These are phyloP conservation scores for Phytopythium cucurbitacearum DNA, from an alignment of 352 stramenopile genomes.

Conservation along the genomic window DNA sequence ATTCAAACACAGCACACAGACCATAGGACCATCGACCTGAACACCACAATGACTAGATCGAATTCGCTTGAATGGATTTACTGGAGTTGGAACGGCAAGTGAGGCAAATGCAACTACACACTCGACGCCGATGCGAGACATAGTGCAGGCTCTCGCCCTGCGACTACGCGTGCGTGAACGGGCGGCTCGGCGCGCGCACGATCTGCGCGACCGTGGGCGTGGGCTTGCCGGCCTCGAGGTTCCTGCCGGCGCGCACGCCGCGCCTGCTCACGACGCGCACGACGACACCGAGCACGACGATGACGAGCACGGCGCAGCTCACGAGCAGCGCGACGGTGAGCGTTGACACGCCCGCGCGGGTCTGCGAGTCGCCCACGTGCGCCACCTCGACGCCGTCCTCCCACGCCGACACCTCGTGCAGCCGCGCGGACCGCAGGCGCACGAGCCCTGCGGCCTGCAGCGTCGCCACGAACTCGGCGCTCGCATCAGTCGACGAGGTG, in stretches of 20 bases:
- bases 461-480: slow-evolving; percentile 19
- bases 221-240: slow-evolving; percentile 11
- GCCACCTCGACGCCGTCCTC: slow-evolving; percentile 31
- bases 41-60: too few species aligned
- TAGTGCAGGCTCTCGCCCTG: background rate
- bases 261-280: slow-evolving; percentile 26
- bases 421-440: slow-evolving; percentile 26
- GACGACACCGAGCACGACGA: slow-evolving; percentile 22
- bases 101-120: too few species aligned
- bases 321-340: slow-evolving; percentile 23
- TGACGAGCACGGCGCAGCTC: slow-evolving; percentile 22
- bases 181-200: slow-evolving; percentile 16
- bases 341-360: slow-evolving; percentile 10
- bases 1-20: too few species aligned
- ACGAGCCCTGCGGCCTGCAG: slow-evolving; percentile 23
- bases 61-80: too few species aligned
- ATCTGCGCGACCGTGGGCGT: slow-evolving; percentile 15
- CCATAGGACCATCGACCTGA: too few species aligned
- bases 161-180: slow-evolving; percentile 25
- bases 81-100: too few species aligned
- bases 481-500: background rate
- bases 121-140: too few species aligned
- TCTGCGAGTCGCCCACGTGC: slow-evolving; percentile 21
- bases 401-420: slow-evolving; percentile 31
- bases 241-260: slow-evolving; percentile 10